Base-by-base conservation (phyloP, 352 stramenopile genomes). In the Phytophthora quininea region DNA sequence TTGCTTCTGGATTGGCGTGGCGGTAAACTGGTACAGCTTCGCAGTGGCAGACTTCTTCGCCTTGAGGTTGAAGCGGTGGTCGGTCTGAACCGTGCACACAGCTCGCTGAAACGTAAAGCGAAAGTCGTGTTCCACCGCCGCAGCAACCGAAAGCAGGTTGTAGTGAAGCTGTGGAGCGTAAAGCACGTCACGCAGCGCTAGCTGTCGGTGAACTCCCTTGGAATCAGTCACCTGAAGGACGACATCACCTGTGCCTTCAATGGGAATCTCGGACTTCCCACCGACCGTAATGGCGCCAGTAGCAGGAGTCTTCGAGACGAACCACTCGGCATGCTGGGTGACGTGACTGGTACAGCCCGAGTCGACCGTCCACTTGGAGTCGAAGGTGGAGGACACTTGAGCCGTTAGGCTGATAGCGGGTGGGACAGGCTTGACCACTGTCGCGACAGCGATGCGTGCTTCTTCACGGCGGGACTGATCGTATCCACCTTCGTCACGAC, bases 361-460 rank as follows among this genome's bases (percentile, higher is more conserved):
- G 42, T 74, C 66, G 10, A 62, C 58, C 1, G 55, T 68, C 58
- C 64, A 64, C 14, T 61, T 40, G 8, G 58, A 27, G 14, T 38
- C 45, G 11, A 30, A 4, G 37, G 6, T 29, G 0, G 35, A 40
- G 35, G 5, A 11, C 5, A 10, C 35, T 40, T 11, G 61, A 3
- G 64, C 53, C 0, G 42, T 61, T 3, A 68, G 27, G 24, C 51
- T 53, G 27, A 64, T 50, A 3, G 52, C 33, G 0, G 45, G 35
- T 40, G 35, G 35, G 5, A 10, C 35, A 11, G 5, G 45, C n/a
- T 29, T 49, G 3, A 29, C 27, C 4, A 49, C 12, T 0, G 51
- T 58, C 6, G 57, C 52, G 27, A 57, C 67, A 2, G 32, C 54
- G 27, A 68, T 62, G n/a, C 61, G 33, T 0, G 38, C 46, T 0